Percentiles rank a stretch among this genome's conserved stretches.
phyloP scores from a whole-genome alignment of 495 filamentous ascomycete genomes.

The Xylaria palmicola region DNA sequence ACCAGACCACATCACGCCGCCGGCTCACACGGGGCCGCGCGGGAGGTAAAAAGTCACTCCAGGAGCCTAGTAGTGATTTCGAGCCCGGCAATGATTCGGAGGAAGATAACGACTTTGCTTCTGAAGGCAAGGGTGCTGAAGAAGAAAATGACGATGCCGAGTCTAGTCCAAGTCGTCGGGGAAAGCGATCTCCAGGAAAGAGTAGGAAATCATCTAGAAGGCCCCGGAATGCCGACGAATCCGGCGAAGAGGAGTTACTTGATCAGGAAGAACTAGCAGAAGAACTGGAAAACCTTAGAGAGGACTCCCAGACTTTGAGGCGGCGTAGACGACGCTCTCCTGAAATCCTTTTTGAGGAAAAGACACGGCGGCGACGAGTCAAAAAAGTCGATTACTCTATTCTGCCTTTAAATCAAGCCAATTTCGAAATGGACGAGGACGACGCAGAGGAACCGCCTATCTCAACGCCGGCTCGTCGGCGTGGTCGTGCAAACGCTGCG shows the following conservation, averaged over 20 bases:
- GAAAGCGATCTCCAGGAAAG: constrained; percentile 38
- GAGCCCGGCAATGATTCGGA: constrained; percentile 69
- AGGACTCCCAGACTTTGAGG: constrained; percentile 44
- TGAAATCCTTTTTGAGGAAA: constrained; percentile 56
- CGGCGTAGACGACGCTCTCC: constrained; percentile 54
- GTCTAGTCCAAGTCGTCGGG: constrained; percentile 40
- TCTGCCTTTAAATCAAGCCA: constrained; percentile 67
- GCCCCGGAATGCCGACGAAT: constrained; percentile 32
- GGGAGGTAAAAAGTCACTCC: constrained; percentile 52
- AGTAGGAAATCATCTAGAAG: constrained; percentile 35
- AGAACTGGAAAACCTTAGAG: constrained; percentile 67
- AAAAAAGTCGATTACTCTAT: constrained; percentile 55
- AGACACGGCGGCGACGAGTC: constrained; percentile 38
- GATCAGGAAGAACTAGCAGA: constrained; percentile 76
- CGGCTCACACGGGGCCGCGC: constrained; percentile 48
- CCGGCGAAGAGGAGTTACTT: constrained; percentile 65
- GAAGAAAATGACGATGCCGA: constrained; percentile 40
- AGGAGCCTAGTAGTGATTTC: constrained; percentile 82
- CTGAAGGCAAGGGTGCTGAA: constrained; percentile 34
- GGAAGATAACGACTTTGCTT: constrained; percentile 48
- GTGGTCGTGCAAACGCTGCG: constrained; percentile 51
- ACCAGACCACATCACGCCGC: constrained; percentile 34
- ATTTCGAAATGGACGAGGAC: constrained; percentile 67
- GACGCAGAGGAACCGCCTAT: constrained; percentile 53
- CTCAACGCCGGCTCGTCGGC: constrained; percentile 68